Percentiles rank a stretch among this genome's conserved stretches.
Conservation (phyloP, 805 yeast species). For the Naumovozyma dairenensis region DNA sequence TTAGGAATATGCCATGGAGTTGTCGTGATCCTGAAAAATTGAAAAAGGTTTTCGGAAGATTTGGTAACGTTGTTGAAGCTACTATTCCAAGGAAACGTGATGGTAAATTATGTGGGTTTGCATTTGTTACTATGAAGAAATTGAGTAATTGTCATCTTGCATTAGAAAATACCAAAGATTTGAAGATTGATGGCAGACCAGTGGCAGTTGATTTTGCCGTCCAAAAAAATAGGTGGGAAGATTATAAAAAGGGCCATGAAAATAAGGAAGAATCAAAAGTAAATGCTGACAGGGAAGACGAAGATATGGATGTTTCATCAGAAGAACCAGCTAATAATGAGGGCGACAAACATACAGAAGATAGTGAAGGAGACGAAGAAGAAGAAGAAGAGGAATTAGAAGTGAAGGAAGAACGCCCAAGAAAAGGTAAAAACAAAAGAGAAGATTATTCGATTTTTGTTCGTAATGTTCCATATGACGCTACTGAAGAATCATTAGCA, state of each 20-base stretch:
- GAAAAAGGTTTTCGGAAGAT: conserved; percentile 59
- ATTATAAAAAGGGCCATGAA: conserved; percentile 37
- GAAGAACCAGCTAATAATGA: conserved; percentile 31
- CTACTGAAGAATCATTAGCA: conserved; percentile 65
- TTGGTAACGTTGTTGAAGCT: conserved; percentile 82
- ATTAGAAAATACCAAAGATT: conserved; percentile 59
- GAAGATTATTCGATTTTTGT: conserved; percentile 72
- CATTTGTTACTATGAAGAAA: conserved; percentile 83
- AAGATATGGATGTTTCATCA: conserved; percentile 29
- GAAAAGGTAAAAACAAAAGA: conserved; percentile 41
- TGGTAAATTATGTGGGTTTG: conserved; percentile 91
- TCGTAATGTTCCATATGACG: conserved; percentile 90
- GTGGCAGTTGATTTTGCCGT: conserved; percentile 93
- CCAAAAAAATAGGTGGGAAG: conserved; percentile 77
- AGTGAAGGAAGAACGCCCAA: conserved; percentile 28
- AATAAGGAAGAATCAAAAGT: conserved; percentile 33
- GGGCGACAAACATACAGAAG: conserved; percentile 22
- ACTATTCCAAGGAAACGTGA: conserved; percentile 80
- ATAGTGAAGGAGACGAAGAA: conserved; percentile 21
- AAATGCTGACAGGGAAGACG: conserved; percentile 34
- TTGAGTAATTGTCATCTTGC: conserved; percentile 70
- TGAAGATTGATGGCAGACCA: conserved; percentile 78
- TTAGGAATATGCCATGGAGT: conserved; percentile 95
- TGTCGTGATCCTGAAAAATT: conserved; percentile 68
- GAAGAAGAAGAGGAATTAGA: conserved; percentile 29